A percentile compares a stretch with the other conserved stretches of the same genome.
These are phyloP conservation scores for Carex pumila DNA, from an alignment of 176 grass and related monocot genomes.

Conservation along the genomic window DNA sequence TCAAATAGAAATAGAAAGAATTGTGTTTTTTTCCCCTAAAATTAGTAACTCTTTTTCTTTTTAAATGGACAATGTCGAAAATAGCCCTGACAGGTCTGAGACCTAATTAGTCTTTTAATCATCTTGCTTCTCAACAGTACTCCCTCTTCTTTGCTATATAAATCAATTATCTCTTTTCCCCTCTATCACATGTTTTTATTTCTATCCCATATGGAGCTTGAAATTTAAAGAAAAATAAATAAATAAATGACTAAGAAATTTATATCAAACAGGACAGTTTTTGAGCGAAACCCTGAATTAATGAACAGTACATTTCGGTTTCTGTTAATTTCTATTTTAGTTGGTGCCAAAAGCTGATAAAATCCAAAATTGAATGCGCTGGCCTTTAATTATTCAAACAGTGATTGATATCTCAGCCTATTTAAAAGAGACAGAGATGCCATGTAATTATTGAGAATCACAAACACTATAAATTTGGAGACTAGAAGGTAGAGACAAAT, in stretches of 20 bases:
- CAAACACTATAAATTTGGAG: not conserved
- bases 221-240: not conserved
- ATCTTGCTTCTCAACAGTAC: no score
- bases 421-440: not conserved
- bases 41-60: no score
- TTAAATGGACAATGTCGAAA: no score
- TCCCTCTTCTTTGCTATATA: no score
- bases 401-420: not conserved
- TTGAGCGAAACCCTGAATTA: not conserved
- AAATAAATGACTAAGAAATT: not conserved
- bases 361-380: not conserved
- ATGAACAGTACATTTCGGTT: not conserved
- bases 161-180: not conserved
- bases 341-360: not conserved
- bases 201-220: not conserved
- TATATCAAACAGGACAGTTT: not conserved
- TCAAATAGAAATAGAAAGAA: no score
- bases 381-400: not conserved
- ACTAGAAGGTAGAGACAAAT: not conserved
- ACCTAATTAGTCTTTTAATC: no score
- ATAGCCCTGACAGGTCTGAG: no score
- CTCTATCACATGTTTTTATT: not conserved
- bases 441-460: not conserved
- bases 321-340: not conserved
- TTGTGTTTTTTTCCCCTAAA: no score